Conservation (phyloP, 2,329 filamentous ascomycete genomes). For the Beauveria rudraprayagi region DNA sequence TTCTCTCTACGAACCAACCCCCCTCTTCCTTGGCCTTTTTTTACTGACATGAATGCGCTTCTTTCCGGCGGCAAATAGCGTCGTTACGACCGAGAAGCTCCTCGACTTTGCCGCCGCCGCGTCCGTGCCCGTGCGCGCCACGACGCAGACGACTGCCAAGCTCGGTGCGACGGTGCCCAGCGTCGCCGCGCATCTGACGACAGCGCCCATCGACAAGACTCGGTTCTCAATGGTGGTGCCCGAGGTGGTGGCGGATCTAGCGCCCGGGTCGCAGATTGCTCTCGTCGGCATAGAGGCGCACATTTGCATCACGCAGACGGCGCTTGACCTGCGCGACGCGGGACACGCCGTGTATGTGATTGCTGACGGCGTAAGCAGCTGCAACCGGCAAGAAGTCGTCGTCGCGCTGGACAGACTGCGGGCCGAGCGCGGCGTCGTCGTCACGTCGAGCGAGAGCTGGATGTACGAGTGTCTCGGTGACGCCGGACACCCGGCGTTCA, state of each 20-base stretch:
- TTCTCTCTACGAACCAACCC: neutral
- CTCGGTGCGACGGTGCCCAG: conserved; percentile 75
- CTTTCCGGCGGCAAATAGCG: conserved; percentile 30
- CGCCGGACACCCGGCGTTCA: conserved; percentile 65
- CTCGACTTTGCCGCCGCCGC: conserved; percentile 57
- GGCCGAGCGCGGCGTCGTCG: conserved; percentile 58
- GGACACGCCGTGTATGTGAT: conserved; percentile 81
- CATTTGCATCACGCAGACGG: conserved; percentile 91
- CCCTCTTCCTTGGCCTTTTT: neutral
- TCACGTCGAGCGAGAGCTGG: conserved; percentile 84
- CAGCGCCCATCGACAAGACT: conserved; percentile 70
- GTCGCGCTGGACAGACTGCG: conserved; percentile 71
- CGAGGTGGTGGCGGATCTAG: conserved; percentile 40
- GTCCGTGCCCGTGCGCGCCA: conserved; percentile 71
- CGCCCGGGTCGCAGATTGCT: conserved; percentile 49
- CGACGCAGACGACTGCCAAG: conserved; percentile 72
- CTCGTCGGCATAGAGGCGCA: conserved; percentile 90
- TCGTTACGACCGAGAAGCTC: conserved; percentile 61
- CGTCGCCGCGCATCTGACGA: conserved; percentile 49
- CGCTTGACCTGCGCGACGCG: conserved; percentile 65
- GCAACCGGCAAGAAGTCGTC: conserved; percentile 72
- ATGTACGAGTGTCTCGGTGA: conserved; percentile 87
- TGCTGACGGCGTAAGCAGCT: conserved; percentile 83
- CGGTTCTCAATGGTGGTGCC: conserved; percentile 82
- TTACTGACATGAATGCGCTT: neutral